phyloP scores from a whole-genome alignment of 352 stramenopile genomes.

The Phytophthora nicotianae region DNA sequence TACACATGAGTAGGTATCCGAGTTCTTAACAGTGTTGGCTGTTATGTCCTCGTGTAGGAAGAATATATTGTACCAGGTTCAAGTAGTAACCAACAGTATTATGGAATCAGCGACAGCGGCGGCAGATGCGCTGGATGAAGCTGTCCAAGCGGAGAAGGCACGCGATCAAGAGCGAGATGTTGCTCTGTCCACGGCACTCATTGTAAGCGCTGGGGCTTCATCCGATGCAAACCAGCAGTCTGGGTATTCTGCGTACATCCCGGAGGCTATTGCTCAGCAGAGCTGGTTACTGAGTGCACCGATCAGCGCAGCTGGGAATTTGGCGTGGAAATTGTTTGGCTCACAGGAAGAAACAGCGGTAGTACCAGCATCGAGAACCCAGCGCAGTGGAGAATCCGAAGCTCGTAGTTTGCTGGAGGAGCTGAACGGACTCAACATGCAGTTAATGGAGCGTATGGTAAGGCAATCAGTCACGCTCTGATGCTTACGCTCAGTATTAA shows the following conservation, averaged over 20 bases:
- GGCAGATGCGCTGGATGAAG: constrained; percentile 76
- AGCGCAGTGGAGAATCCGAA: constrained; percentile 38
- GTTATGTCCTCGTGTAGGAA: constrained; percentile 44
- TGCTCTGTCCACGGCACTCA: constrained; percentile 42
- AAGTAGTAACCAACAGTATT: constrained; percentile 67
- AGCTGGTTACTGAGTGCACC: constrained; percentile 72
- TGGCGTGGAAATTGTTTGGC: constrained; percentile 75
- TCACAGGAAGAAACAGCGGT: constrained; percentile 43
- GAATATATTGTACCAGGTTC: constrained; percentile 76
- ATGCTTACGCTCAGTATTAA: not conserved
- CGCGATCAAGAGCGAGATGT: constrained; percentile 45
- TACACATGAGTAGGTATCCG: not conserved
- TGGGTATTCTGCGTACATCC: constrained; percentile 46
- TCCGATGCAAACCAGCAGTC: constrained; percentile 12
- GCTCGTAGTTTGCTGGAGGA: constrained; percentile 82
- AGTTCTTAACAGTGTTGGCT: constrained; percentile 7
- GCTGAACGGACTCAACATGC: constrained; percentile 86
- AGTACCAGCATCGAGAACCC: constrained; percentile 24
- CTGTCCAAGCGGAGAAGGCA: constrained; percentile 51
- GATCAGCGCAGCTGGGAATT: constrained; percentile 62
- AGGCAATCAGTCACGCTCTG: constrained; percentile 1
- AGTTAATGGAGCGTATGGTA: constrained; percentile 81
- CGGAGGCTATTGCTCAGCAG: constrained; percentile 56
- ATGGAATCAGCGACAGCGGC: constrained; percentile 76
- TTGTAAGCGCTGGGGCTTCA: constrained; percentile 36